These are phyloP conservation scores for Wickerhamiella nectarea DNA, from an alignment of 805 yeast species.

Conservation along the genomic window DNA sequence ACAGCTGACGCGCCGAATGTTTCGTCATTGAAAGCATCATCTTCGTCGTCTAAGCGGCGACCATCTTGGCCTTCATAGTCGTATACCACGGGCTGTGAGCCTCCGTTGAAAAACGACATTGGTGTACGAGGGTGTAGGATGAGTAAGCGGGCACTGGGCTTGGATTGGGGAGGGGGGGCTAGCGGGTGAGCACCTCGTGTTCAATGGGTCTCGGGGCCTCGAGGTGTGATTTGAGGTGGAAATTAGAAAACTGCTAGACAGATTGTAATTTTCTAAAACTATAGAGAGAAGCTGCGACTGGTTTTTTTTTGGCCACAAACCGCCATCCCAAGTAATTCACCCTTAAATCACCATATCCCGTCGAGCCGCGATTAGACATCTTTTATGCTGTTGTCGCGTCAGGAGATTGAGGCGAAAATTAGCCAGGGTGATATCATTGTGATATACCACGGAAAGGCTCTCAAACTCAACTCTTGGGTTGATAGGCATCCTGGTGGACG, in stretches of 20 bases:
- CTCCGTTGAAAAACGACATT: slow-evolving; percentile 9
- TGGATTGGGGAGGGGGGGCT: background rate
- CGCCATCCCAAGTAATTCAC: no score
- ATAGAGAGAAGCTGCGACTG: no score
- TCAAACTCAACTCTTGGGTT: slow-evolving; percentile 60
- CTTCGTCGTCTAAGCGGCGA: slow-evolving; percentile 37
- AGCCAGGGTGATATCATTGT: slow-evolving; percentile 58
- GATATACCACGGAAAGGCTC: slow-evolving; percentile 45
- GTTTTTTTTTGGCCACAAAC: no score
- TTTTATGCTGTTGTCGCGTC: slow-evolving; percentile 24
- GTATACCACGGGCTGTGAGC: slow-evolving; percentile 9
- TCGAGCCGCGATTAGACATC: background rate
- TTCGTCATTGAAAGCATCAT: slow-evolving; percentile 68
- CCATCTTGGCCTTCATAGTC: slow-evolving; percentile 11
- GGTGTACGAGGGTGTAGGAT: background rate
- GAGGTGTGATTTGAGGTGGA: no score
- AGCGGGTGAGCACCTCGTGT: no score
- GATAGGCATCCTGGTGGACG: slow-evolving; percentile 79
- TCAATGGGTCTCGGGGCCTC: no score
- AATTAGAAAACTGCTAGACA: no score
- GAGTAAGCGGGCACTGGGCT: background rate
- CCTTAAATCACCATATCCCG: no score
- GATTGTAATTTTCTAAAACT: no score
- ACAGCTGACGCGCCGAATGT: slow-evolving; percentile 51
- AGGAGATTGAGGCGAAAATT: slow-evolving; percentile 45